Percentiles rank a stretch among this genome's conserved stretches.
Evolutionary conservation across 768 basidiomycete genomes (phyloP).

Genomic region (Serpula lacrymans): DNA sequence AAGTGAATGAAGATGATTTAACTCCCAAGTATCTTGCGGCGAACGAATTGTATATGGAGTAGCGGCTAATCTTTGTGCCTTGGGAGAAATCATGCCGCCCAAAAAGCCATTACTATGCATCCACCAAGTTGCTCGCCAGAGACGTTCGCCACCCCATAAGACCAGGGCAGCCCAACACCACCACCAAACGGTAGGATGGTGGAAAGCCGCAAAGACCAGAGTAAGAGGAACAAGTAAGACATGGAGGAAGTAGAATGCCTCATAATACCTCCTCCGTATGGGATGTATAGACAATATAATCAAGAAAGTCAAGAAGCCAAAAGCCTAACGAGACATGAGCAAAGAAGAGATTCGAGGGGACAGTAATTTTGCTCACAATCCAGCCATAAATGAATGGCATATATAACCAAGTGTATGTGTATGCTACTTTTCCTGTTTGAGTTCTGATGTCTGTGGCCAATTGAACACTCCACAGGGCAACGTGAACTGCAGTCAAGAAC

Average conservation of each 20-base stretch:
- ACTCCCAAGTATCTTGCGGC: conserved; percentile 21
- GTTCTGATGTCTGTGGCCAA: conserved; percentile 47
- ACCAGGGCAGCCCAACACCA: conserved; percentile 66
- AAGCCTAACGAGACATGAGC: conserved; percentile 41
- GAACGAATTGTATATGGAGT: conserved; percentile 1
- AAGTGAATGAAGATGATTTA: conserved; percentile 11
- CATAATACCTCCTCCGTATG: conserved; percentile 52
- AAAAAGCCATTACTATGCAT: conserved; percentile 57
- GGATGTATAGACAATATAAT: conserved; percentile 48
- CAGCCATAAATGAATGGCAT: conserved; percentile 60
- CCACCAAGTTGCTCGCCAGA: conserved; percentile 53
- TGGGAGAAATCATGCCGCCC: conserved; percentile 17
- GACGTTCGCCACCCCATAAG: conserved; percentile 63
- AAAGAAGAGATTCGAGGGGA: conserved; percentile 3
- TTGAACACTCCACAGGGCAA: conserved; percentile 67
- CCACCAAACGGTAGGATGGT: conserved; percentile 62
- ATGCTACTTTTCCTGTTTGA: conserved; percentile 39
- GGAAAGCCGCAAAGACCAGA: conserved; percentile 57
- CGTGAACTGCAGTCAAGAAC: conserved; percentile 57
- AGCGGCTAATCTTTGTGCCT: neutral
- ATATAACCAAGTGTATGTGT: conserved; percentile 54
- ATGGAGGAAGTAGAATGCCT: conserved; percentile 66
- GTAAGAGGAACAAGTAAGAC: conserved; percentile 61
- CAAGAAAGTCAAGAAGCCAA: conserved; percentile 49
- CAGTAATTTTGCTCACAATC: conserved; percentile 37